Base-by-base conservation (phyloP, 2,329 filamentous ascomycete genomes). In the Ascochyta rabiei region DNA sequence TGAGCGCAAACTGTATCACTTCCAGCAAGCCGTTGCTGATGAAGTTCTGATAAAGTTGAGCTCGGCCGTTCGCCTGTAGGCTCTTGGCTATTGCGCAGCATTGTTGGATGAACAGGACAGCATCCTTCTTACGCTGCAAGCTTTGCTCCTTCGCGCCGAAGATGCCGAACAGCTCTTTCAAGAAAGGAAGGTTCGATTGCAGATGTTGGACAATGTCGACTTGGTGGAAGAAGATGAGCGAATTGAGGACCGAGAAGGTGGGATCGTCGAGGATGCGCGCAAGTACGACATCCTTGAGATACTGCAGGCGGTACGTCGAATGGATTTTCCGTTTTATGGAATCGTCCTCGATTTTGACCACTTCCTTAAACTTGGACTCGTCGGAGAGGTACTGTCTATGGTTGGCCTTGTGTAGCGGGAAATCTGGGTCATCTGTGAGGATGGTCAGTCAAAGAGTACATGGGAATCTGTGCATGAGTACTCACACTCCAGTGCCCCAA, bases 161-260 rank as follows among this genome's bases (percentile, higher is more conserved):
- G 59, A 98, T 91, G 48, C 84, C 84, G 73, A 98, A 99, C 4
- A 98, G 82, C 59, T 97, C 91, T 62, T 86, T 87, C 24, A 98
- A 79, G 68, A 96, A 97, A 1, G 78, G 77, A 0, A 80, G 80
- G 67, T 96, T 96, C 23, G 82, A 83, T 75, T 97, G 93, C n/a
- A 99, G 82, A 76, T 98, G 91, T 70, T 93, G 90, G 44, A 99
- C 89, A 70, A 99, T 97, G 70, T 98, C 95, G 66, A 98, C 93
- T 78, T 99, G 95, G 78, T 98, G 95, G 82, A 96, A 99, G 80
- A 97, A 99, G 64, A 99, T 99, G 66, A 98, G 84, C 45, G 92
- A 96, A 77, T 98, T 99, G 61, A 99, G 86, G 23, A 98, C 93
- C 21, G 91, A 96, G 75, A 98, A 99, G 18, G 95, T 99, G 44